Conservation (phyloP, 108 stramenopile species). For the Skeletonema potamos region DNA sequence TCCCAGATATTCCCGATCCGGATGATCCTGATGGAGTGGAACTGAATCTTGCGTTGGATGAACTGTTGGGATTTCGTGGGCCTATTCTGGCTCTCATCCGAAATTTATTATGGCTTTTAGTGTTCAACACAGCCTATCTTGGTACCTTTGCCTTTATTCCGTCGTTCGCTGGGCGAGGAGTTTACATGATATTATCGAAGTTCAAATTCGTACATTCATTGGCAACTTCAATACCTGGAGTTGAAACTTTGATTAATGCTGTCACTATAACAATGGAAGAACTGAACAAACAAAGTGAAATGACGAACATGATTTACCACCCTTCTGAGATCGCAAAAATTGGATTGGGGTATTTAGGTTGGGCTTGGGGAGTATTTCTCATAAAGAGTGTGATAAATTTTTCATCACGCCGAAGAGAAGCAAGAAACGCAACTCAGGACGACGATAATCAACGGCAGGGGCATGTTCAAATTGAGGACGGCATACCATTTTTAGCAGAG, state of each 20-base stretch:
- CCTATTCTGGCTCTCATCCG: slow-evolving; percentile 79
- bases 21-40: slow-evolving; percentile 82
- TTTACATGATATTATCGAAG: slow-evolving; percentile 19
- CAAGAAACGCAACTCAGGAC: not conserved
- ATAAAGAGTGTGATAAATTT: slow-evolving; percentile 11
- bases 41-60: slow-evolving; percentile 89
- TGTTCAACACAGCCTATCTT: slow-evolving; percentile 93
- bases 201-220: not conserved
- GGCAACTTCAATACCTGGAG: slow-evolving; percentile 1
- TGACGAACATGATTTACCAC: slow-evolving; percentile 37
- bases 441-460: not conserved
- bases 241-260: not conserved
- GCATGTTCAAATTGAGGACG: not conserved
- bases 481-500: not conserved
- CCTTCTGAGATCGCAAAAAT: slow-evolving; percentile 38
- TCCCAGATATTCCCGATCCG: slow-evolving; percentile 40
- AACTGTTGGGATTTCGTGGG: slow-evolving; percentile 92
- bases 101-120: slow-evolving; percentile 87
- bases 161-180: slow-evolving; percentile 56
- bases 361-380: slow-evolving; percentile 28
- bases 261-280: slow-evolving; percentile 19
- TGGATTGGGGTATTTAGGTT: slow-evolving; percentile 24
- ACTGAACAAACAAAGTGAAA: slow-evolving; percentile 31
- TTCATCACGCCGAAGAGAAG: not conserved
- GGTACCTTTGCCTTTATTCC: slow-evolving; percentile 89